These are phyloP conservation scores for Botrytis paeoniae DNA, from an alignment of 2,329 filamentous ascomycete species.

Conservation along the genomic window DNA sequence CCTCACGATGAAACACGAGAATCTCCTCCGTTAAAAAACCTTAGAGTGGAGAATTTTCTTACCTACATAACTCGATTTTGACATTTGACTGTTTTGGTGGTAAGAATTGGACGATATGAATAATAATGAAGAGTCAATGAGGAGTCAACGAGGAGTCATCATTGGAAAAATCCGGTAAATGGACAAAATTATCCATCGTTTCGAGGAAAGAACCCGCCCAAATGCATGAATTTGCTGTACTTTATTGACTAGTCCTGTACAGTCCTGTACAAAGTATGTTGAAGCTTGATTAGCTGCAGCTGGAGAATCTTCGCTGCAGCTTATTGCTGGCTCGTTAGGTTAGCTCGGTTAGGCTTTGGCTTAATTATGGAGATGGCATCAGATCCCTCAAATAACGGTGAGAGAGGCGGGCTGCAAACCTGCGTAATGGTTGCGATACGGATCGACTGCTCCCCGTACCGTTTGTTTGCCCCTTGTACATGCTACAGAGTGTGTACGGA, in stretches of 20 bases:
- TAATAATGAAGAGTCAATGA: constrained; percentile 3
- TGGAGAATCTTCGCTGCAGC: not conserved
- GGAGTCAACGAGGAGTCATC: not conserved
- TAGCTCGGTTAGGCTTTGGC: not conserved
- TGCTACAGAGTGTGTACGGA: not conserved
- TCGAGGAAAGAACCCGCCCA: not conserved
- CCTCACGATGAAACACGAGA: constrained; percentile 16
- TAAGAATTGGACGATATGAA: not conserved
- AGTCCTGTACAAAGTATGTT: not conserved
- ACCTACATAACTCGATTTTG: not conserved
- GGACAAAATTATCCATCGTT: not conserved
- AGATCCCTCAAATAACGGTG: constrained; percentile 4
- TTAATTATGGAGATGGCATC: constrained; percentile 3
- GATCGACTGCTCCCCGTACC: constrained; percentile 6
- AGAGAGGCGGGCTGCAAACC: not conserved
- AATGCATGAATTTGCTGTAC: constrained; percentile 14
- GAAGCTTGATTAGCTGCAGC: not conserved
- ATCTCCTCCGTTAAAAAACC: not conserved
- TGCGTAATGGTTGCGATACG: not conserved
- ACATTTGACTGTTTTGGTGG: not conserved
- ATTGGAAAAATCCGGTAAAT: not conserved
- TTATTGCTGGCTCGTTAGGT: constrained; percentile 2
- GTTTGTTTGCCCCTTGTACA: not conserved
- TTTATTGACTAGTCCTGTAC: not conserved
- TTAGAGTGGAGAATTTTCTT: not conserved